Percentiles rank a stretch among this genome's conserved stretches.
Conservation (phyloP, 257 asterid genomes). For the Solanum medicagineum region DNA sequence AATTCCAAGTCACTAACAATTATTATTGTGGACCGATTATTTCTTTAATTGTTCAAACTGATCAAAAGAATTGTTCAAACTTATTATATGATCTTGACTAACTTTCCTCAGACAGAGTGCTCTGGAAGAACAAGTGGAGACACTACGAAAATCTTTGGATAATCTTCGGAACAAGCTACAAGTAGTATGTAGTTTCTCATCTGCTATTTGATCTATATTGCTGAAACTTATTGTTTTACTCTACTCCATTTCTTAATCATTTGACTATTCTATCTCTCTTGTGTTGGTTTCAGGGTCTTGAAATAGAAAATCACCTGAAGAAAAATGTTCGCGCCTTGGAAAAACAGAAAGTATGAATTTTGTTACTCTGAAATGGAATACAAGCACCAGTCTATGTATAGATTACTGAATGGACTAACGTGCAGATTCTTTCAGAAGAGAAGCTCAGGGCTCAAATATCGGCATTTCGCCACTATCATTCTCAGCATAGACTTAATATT, state of each 20-base stretch:
- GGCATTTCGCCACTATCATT: conserved; percentile 33
- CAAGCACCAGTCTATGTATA: neutral
- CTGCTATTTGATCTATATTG: neutral
- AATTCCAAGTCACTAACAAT: neutral
- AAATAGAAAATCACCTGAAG: conserved; percentile 81
- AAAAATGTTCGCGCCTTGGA: conserved; percentile 48
- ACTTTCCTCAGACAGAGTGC: conserved; percentile 80
- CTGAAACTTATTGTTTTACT: neutral
- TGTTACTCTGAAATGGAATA: neutral
- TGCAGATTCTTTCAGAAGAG: conserved; percentile 45
- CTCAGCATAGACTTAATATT: conserved; percentile 38
- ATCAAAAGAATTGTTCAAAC: neutral
- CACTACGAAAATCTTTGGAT: conserved; percentile 46
- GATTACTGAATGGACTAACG: conserved; percentile 6
- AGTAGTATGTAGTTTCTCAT: conserved; percentile 35
- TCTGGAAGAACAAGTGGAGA: conserved; percentile 70
- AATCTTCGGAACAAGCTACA: conserved; percentile 60
- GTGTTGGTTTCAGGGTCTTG: conserved; percentile 57
- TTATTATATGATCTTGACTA: conserved; percentile 17
- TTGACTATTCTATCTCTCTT: neutral
- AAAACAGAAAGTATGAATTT: conserved; percentile 51
- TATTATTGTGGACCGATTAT: neutral
- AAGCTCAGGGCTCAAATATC: conserved; percentile 48
- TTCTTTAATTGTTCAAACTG: neutral
- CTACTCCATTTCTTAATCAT: neutral